Percentiles rank a stretch among this genome's conserved stretches.
Evolutionary conservation across 2,329 filamentous ascomycete genomes (phyloP).

Genomic region (Pseudovirgaria hyperparasitica): DNA sequence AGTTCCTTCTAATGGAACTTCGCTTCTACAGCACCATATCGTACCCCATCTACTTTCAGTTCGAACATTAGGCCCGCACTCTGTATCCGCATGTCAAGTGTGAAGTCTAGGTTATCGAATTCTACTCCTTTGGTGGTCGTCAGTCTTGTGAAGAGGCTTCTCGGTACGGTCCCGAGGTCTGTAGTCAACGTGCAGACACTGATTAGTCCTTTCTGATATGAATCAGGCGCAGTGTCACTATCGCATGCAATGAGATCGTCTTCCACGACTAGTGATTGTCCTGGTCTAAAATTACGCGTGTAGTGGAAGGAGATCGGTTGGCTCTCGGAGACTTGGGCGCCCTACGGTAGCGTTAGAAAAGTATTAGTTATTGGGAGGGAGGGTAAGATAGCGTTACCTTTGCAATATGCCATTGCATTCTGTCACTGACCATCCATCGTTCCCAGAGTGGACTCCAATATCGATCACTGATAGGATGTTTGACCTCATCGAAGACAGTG

Average conservation of each 20-base stretch:
- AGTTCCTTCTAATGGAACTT: conserved; percentile 57
- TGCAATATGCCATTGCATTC: conserved; percentile 77
- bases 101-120: conserved; percentile 73
- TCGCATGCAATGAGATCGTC: conserved; percentile 71
- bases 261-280: conserved; percentile 64
- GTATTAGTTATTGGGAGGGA: conserved; percentile 1
- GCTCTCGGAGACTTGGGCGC: conserved; percentile 61
- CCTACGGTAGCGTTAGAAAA: conserved; percentile 31
- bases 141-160: conserved; percentile 58
- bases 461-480: conserved; percentile 58
- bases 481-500: conserved; percentile 64
- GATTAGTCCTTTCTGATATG: conserved; percentile 39
- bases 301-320: conserved; percentile 72
- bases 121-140: conserved; percentile 70
- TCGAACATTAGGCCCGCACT: conserved; percentile 67
- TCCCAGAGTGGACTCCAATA: conserved; percentile 76
- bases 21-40: conserved; percentile 65
- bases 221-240: conserved; percentile 49
- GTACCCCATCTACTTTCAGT: conserved; percentile 63
- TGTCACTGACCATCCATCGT: conserved; percentile 69
- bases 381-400: conserved; percentile 40
- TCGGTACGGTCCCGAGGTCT: conserved; percentile 62
- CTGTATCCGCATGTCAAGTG: conserved; percentile 71
- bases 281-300: conserved; percentile 70
- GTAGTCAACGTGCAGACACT: conserved; percentile 73